Conservation (phyloP, 1,284 basidiomycete genomes). For the Trichosporon ovoides region DNA sequence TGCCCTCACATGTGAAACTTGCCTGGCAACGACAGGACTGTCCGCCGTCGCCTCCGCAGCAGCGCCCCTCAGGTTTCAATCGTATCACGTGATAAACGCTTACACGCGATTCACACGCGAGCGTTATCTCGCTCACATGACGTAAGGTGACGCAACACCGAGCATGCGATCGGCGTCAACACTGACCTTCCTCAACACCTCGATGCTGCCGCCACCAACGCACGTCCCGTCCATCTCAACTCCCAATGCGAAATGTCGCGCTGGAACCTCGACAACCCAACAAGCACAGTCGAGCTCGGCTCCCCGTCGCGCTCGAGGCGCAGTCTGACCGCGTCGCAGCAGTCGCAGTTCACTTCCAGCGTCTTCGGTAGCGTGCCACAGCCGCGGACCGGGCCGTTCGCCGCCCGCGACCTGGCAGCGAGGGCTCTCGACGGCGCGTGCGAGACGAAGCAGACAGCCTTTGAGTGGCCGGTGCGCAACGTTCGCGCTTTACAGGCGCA, state of each 20-base stretch:
- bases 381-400: neutral
- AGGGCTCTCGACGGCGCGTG: constrained; percentile 9
- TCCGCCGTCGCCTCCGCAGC: too few species aligned
- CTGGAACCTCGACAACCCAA: constrained; percentile 21
- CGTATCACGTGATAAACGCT: too few species aligned
- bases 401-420: neutral
- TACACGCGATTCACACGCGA: too few species aligned
- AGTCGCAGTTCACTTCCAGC: constrained; percentile 12
- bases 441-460: constrained; percentile 24
- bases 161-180: too few species aligned
- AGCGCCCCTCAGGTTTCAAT: too few species aligned
- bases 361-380: constrained; percentile 11
- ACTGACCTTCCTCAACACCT: too few species aligned
- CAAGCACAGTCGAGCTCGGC: neutral
- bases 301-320: constrained; percentile 2
- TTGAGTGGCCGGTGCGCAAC: constrained; percentile 28
- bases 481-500: constrained; percentile 20
- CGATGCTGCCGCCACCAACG: neutral
- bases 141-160: too few species aligned
- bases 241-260: neutral
- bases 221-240: neutral
- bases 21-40: too few species aligned
- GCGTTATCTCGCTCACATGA: too few species aligned
- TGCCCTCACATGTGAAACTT: too few species aligned
- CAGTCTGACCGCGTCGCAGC: neutral